Evolutionary conservation across 441 rosid species (phyloP), one percentile per base, ranked within the genome.

Genomic region (Gossypium trilobum): DNA sequence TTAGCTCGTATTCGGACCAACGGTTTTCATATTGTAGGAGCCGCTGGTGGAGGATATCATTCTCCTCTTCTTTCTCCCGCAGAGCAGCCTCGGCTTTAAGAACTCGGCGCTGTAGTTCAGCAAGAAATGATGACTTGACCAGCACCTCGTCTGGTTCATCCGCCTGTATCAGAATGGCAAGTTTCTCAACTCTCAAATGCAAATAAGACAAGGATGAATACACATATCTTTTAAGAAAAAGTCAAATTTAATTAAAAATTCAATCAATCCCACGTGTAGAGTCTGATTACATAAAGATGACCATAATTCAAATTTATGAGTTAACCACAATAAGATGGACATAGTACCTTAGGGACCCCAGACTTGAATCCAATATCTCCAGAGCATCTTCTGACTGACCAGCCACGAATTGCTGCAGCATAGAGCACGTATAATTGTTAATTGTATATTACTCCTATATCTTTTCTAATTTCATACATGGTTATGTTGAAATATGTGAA

Each of bases 21-120:
- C 98, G 95, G 79, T 80, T 90, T 79, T 95, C 96, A 23, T 95
- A 92, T 72, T 92, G 99, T 68, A 91, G 98, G 80, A 92, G 90
- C 39, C 97, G 86, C 76, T 95, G 98, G 42, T 90, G 91, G 71
- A 95, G 89, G 76, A 95, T 90, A 75, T 92, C 99, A 52, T 91
- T 92, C 82, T 92, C 99, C 68, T 92, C 99, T 81, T 95, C 99
- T 78, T 89, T 95, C 81, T 87, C 93, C 74, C 95, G 83, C 71
- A 85, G 76, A 36, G 86, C 88, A 73, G 97, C 93, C 83, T 95
- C 97, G 0, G 97, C 89, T 80, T 88, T 91, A 19, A 95, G 97
- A 48, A 92, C 93, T 51, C 95, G 90, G 4, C 97, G 89, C 78
- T 95, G 99, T 68, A 95, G 72, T 71, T 95, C 97, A 3, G 95